Evolutionary conservation across 1,139 yeast species (phyloP), one percentile per base, ranked within the genome.

Genomic region (Blastobotrys arbuscula): DNA sequence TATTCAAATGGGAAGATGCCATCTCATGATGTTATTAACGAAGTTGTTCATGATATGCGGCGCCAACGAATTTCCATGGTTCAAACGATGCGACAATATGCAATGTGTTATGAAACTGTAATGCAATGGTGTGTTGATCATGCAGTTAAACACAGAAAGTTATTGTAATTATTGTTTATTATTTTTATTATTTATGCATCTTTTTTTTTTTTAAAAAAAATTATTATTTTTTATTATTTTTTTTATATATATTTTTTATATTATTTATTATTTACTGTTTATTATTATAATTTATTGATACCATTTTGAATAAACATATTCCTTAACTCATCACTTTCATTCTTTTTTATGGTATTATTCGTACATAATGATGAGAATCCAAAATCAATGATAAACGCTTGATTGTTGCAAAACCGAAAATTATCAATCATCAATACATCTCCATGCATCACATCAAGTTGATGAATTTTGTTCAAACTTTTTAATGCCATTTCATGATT

Each of bases 61-160:
- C 73, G 77, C 52, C 94, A 85, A 62, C 70, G 95, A 48, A 73
- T 86, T 28, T 82, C 89, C 15, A 86, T 86, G 95, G 95, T 86
- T 4, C 95, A 86, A 63, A 84, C 81, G 53, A 68, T 85, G 57
- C 73, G 87, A 36, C 95, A 86, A 65, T 85, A 79, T 61, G 75
- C 80, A 38, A 73, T 85, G 50, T 81, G 90, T 58, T 86, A 86
- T 64, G 90, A 85, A 54, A 67, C 77, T 2, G 64, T 76, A 6
- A 55, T 67, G 30, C 53, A 59, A 7, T 62, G 66, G 65, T 52
- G 58, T 40, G 53, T 53, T 15, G 43, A 45, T 16, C 16, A 36
- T 5, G 31, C 31, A 12, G n/a, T n/a, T n/a, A 3, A 28, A 19
- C 6, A n/a, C 3, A 18, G 10, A 19, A 12, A 18, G 21, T 34